Evolutionary conservation across 352 stramenopile species (phyloP), one percentile per base, ranked within the genome.

Genomic region (Pythium insidiosum): DNA sequence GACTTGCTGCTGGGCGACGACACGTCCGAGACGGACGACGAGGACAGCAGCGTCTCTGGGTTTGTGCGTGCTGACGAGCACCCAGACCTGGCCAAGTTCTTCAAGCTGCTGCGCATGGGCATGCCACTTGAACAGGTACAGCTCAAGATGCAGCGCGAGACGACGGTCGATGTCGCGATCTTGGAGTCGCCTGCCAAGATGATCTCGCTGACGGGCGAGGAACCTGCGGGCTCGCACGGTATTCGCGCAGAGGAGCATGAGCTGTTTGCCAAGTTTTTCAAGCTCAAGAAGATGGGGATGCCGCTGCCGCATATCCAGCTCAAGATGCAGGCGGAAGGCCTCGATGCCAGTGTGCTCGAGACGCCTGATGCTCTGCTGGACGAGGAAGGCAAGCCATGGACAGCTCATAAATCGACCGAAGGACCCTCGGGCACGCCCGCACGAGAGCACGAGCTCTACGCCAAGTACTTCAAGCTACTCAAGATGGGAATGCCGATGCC

Each of bases 281-380:
- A 97, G 58, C 88, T 98, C 56, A 82, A 89, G 34, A 96, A 95
- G 50, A 90, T 98, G 66, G 91, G 90, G 7, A 94, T 98, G 78
- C 95, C 95, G 5, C 52, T 91, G 47, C 61, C 76, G 4, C 91
- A 95, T 38, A 88, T 97, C 43, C 76, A 98, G 43, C 62, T 97
- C 51, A 96, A 97, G 23, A 97, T 97, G 84, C 84, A 69, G 7
- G 71, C 82, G 12, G 94, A 98, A 60, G 88, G 87, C 11, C 50
- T 97, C 15, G 83, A 98, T 60, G 67, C 73, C 19, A 65, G 53
- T 3, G 71, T 97, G 20, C 61, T 98, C 34, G 78, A 90, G 22
- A 83, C 64, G 1, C 73, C 78, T 3, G 73, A 88, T 38, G 51
- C 70, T 19, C 62, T 86, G 26, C 39, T 87, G 37, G 71, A 85